Evolutionary conservation across 2,329 filamentous ascomycete species (phyloP).

Genomic region (Calcarisporium arbuscula): DNA sequence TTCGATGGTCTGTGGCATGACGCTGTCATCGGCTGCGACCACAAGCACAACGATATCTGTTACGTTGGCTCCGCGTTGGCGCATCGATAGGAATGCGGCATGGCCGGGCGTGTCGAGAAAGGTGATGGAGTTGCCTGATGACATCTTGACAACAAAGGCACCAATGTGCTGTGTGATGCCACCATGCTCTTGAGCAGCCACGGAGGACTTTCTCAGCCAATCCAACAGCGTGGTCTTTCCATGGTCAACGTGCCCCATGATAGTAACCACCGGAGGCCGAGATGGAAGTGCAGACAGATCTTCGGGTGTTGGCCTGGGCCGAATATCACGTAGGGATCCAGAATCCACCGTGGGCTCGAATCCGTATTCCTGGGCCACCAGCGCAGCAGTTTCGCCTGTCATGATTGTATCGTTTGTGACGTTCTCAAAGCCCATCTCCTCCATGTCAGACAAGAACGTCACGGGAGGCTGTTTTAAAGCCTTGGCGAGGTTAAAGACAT

Average conservation of each 20-base stretch:
- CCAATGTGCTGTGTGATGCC: conserved; percentile 99
- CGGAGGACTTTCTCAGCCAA: conserved; percentile 84
- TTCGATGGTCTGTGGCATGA: conserved; percentile 95
- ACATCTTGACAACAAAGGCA: conserved; percentile 87
- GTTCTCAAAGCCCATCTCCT: conserved; percentile 84
- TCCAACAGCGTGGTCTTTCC: conserved; percentile 96
- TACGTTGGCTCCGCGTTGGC: conserved; percentile 87
- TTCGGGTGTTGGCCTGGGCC: conserved; percentile 59
- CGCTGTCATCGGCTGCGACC: conserved; percentile 92
- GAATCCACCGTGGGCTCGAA: conserved; percentile 75
- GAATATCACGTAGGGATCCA: conserved; percentile 63
- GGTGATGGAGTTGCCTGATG: conserved; percentile 82
- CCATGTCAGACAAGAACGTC: conserved; percentile 68
- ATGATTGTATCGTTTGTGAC: conserved; percentile 77
- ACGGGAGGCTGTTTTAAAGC: conserved; percentile 65
- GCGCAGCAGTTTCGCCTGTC: conserved; percentile 80
- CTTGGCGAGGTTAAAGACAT: conserved; percentile 72
- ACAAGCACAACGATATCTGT: conserved; percentile 96
- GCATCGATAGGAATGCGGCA: conserved; percentile 92
- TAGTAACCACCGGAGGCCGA: conserved; percentile 90
- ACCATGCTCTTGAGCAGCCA: conserved; percentile 86
- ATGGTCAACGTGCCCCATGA: conserved; percentile 99
- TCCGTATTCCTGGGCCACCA: conserved; percentile 89
- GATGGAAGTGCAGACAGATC: conserved; percentile 62
- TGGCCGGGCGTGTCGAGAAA: conserved; percentile 97